These are phyloP conservation scores for Cercospora sp. DNA, from an alignment of 2,329 filamentous ascomycete species.

Conservation along the genomic window DNA sequence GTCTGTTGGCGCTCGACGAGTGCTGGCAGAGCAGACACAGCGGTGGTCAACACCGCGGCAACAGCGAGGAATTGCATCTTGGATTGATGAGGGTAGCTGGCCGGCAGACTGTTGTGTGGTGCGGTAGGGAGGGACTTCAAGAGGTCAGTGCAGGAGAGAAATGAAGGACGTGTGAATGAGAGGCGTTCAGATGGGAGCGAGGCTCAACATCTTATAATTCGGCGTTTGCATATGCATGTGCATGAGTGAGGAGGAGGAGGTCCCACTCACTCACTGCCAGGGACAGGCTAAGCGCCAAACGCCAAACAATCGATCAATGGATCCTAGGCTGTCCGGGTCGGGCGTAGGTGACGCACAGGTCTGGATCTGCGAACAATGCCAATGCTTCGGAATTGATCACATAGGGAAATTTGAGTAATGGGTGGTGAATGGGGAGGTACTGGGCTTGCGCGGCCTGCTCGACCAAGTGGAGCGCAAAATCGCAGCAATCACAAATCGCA, in stretches of 20 bases:
- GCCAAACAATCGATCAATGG: conserved; percentile 9
- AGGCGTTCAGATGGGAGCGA: not conserved
- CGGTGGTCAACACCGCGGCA: conserved; percentile 4
- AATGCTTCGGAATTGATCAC: not conserved
- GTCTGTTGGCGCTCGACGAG: not conserved
- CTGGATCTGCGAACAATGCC: not conserved
- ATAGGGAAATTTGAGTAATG: not conserved
- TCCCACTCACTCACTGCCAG: not conserved
- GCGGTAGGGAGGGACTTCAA: not conserved
- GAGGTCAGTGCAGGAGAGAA: not conserved
- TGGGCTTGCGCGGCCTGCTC: conserved; percentile 8
- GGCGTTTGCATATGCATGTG: not conserved
- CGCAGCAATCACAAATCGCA: conserved; percentile 5
- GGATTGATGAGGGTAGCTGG: not conserved
- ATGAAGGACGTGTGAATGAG: not conserved
- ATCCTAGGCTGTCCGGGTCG: not conserved
- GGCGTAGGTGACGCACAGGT: conserved; percentile 3
- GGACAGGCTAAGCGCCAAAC: not conserved
- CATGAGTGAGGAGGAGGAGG: not conserved
- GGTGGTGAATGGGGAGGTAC: not conserved
- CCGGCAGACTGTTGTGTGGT: not conserved
- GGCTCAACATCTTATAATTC: not conserved
- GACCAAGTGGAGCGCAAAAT: not conserved
- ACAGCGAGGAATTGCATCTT: conserved; percentile 13
- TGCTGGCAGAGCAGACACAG: conserved; percentile 9